Conservation (phyloP, 352 stramenopile genomes). For the Phytophthora agathidicida region DNA sequence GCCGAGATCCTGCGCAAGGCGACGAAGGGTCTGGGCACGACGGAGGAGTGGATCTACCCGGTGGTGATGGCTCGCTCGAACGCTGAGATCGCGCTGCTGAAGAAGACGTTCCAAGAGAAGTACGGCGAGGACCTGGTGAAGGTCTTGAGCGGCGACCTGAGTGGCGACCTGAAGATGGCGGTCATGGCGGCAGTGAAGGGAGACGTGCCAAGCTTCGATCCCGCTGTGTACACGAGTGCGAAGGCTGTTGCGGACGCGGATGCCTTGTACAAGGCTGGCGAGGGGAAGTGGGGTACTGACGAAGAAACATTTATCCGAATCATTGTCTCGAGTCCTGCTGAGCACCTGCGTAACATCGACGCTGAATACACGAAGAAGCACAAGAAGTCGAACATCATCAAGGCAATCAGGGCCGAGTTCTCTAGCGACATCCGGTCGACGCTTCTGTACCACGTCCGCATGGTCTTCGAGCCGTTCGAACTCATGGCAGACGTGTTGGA, state of each 20-base stretch:
- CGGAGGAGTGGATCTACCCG: conserved; percentile 63
- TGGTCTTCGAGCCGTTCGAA: conserved; percentile 59
- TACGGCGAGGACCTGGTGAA: conserved; percentile 56
- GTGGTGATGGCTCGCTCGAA: conserved; percentile 60
- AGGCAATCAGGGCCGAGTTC: conserved; percentile 71
- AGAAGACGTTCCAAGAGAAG: conserved; percentile 65
- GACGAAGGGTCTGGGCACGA: conserved; percentile 40
- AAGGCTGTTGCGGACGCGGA: conserved; percentile 61
- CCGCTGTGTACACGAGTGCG: conserved; percentile 52
- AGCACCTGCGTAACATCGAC: conserved; percentile 56
- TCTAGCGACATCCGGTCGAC: conserved; percentile 44
- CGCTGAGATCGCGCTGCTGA: conserved; percentile 65
- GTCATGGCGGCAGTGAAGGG: conserved; percentile 49
- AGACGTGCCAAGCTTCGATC: conserved; percentile 45
- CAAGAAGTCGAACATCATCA: conserved; percentile 59
- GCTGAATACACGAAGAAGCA: conserved; percentile 59
- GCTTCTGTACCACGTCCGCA: conserved; percentile 50
- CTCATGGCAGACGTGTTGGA: conserved; percentile 62
- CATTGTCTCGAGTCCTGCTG: conserved; percentile 38
- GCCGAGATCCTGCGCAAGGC: conserved; percentile 54
- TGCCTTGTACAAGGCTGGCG: conserved; percentile 66
- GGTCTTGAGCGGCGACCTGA: conserved; percentile 46
- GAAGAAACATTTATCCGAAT: conserved; percentile 62
- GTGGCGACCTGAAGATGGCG: conserved; percentile 64
- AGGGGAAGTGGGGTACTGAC: conserved; percentile 71